Base-by-base conservation (phyloP, 768 basidiomycete species). In the Leccinum variicolor region DNA sequence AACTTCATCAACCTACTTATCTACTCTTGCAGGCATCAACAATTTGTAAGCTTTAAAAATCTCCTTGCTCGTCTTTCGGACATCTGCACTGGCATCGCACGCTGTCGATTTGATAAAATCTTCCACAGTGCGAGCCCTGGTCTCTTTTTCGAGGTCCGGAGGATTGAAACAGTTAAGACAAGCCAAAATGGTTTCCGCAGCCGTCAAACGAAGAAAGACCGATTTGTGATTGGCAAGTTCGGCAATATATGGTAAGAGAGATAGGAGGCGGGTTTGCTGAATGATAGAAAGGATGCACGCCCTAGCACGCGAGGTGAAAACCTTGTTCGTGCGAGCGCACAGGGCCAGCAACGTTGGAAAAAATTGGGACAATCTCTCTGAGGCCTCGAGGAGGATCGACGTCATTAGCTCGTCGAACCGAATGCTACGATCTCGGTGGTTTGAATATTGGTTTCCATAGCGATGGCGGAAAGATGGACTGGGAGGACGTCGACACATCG, bases 111-210 rank as follows among this genome's bases (percentile, higher is more conserved):
- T 84, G 62, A 94, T 89, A 49, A 90, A 79, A 11, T 71, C 76
- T 69, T 94, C 92, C 26, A 94, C 76, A 41, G 88, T 84, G 47
- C 76, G 76, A 1, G 83, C 85, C 15, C 87, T 76, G 0, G 74
- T 58, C 49, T 90, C 88, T 68, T 82, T 87, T 70, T 89, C 89
- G 29, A 92, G 69, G 62, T 92, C 89, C 0, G 89, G 88, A 9
- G 90, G 90, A 70, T 89, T 90, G 68, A 85, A 86, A 63, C 81
- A 85, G 58, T 89, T 89, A 53, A 93, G 74, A 60, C 85, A 87
- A 15, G 79, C 76, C 50, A 92, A 66, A 0, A 85, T 76, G 29
- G 83, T 78, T 69, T 92, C 89, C 3, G 84, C 81, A n/a, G 84
- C 82, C 17, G 80, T 79, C 6, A 89, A 66, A 53, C 92, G 81